These are phyloP conservation scores for Suhomyces terraborum DNA, from an alignment of 1,139 yeast species.

Conservation along the genomic window DNA sequence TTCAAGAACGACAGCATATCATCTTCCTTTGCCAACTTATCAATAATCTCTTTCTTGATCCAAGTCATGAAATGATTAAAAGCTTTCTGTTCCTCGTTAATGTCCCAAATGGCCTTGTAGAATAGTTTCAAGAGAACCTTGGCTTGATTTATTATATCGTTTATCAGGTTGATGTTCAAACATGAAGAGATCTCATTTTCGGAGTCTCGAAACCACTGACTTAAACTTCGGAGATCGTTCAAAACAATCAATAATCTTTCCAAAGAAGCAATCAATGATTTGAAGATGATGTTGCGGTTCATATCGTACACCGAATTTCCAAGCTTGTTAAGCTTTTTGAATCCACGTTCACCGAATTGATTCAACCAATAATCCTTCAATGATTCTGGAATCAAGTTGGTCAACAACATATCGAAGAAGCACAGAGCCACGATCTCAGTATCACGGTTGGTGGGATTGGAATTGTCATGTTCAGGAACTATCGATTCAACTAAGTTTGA, in stretches of 20 bases:
- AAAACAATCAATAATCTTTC: conserved; percentile 60
- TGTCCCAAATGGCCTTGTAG: conserved; percentile 46
- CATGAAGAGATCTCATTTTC: conserved; percentile 28
- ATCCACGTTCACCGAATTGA: conserved; percentile 68
- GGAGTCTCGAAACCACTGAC: conserved; percentile 37
- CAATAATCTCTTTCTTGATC: conserved; percentile 40
- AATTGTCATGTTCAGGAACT: conserved; percentile 3
- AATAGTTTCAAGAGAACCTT: conserved; percentile 37
- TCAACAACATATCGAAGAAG: conserved; percentile 54
- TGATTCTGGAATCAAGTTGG: conserved; percentile 53
- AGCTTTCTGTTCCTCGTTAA: conserved; percentile 53
- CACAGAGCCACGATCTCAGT: conserved; percentile 14
- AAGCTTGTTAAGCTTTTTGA: conserved; percentile 56
- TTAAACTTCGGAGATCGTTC: conserved; percentile 48
- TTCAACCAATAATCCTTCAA: conserved; percentile 47
- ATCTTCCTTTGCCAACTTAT: conserved; percentile 39
- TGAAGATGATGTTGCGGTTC: conserved; percentile 47
- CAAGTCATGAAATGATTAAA: conserved; percentile 56
- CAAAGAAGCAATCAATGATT: conserved; percentile 53
- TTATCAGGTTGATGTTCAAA: conserved; percentile 26
- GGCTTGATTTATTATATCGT: conserved; percentile 29
- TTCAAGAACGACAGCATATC: conserved; percentile 32
- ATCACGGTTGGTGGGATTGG: conserved; percentile 7
- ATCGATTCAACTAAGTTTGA: conserved; percentile 32
- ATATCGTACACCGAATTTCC: conserved; percentile 55